These are phyloP conservation scores for Diutina scorzettiae DNA, from an alignment of 1,139 yeast species.

Conservation along the genomic window DNA sequence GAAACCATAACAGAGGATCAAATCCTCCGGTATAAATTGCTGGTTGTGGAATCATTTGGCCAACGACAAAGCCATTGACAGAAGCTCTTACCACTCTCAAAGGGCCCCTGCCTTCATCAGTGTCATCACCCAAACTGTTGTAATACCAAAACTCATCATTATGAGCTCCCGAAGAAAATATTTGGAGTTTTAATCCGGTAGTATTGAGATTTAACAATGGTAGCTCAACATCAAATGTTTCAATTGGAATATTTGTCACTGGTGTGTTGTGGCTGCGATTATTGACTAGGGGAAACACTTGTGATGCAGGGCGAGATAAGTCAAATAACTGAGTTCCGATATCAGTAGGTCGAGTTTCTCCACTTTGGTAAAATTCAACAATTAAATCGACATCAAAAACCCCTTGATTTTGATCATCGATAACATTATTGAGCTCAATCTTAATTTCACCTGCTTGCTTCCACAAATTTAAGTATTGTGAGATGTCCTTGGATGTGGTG, in stretches of 20 bases:
- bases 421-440: slow-evolving; percentile 56
- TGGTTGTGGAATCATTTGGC: slow-evolving; percentile 36
- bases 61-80: slow-evolving; percentile 36
- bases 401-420: slow-evolving; percentile 48
- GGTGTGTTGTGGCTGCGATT: slow-evolving; percentile 6
- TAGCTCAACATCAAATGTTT: slow-evolving; percentile 21
- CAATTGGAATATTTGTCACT: slow-evolving; percentile 25
- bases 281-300: slow-evolving; percentile 19
- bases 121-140: slow-evolving; percentile 41
- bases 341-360: neutral
- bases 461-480: slow-evolving; percentile 45
- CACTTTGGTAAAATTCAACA: slow-evolving; percentile 34
- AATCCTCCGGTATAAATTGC: slow-evolving; percentile 10
- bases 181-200: slow-evolving; percentile 43
- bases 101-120: slow-evolving; percentile 47
- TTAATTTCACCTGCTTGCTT: slow-evolving; percentile 20
- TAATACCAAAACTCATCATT: slow-evolving; percentile 81
- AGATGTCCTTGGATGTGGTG: slow-evolving; percentile 50
- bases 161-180: slow-evolving; percentile 65
- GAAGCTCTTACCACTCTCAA: slow-evolving; percentile 42
- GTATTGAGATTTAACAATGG: slow-evolving; percentile 38
- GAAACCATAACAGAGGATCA: slow-evolving; percentile 39
- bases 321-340: slow-evolving; percentile 7
- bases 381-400: slow-evolving; percentile 41
- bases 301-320: slow-evolving; percentile 9